phyloP scores from a whole-genome alignment of 2,329 filamentous ascomycete species.

The Pseudocercospora cruenta region DNA sequence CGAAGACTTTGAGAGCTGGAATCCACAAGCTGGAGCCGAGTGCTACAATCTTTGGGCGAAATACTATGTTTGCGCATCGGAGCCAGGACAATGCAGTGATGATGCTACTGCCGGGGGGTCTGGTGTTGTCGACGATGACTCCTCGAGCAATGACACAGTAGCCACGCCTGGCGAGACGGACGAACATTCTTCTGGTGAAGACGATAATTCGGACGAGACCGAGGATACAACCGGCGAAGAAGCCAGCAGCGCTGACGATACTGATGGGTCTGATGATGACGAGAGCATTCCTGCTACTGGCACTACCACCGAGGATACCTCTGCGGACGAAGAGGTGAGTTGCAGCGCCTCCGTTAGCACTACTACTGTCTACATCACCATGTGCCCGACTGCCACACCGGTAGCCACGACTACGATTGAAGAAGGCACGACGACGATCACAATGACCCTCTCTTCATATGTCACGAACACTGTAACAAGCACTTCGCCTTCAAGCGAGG shows the following conservation, averaged over 20 bases:
- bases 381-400: background rate
- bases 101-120: background rate
- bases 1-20: background rate
- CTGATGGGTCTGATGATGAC: background rate
- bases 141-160: background rate
- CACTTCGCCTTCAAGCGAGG: background rate
- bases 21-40: background rate
- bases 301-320: background rate
- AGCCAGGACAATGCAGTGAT: background rate
- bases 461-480: background rate
- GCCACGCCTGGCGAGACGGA: background rate
- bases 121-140: no score
- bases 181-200: background rate
- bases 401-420: background rate
- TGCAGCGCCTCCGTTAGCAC: background rate
- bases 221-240: background rate
- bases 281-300: background rate
- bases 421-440: background rate
- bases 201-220: background rate
- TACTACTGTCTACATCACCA: background rate
- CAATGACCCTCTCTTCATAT: background rate
- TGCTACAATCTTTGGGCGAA: conserved; percentile 9
- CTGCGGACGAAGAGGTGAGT: background rate
- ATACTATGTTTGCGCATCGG: conserved; percentile 1
- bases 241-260: background rate